Base-by-base conservation (phyloP, 345 rosid genomes). In the Sonneratia caseolaris region DNA sequence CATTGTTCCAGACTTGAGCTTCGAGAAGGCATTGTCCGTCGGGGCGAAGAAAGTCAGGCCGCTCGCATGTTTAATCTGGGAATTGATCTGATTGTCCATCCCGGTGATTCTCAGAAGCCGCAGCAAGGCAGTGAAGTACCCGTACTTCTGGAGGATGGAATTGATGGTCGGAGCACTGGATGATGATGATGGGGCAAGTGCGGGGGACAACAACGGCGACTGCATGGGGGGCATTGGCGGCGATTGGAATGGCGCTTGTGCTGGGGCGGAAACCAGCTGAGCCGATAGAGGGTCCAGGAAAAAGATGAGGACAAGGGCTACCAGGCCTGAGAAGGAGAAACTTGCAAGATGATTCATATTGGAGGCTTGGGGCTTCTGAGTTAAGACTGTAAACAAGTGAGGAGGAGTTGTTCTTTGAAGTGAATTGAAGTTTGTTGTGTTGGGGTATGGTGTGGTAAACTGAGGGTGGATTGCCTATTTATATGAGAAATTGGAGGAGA, bases 141-240 rank as follows among this genome's bases (percentile, higher is more conserved):
- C 86, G 4, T 82, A 86, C n/a, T 86, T 85, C 21, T 86, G 85
- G 18, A 88, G 91, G 84, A 90, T 86, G 51, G 86, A 84, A 57
- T 85, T 81, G 27, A 68, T 13, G 48, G 70, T 42, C 36, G 70
- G 70, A 19, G 55, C 53, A 32, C 38, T 62, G 37, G 37, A 27
- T 3, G 70, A 13, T 68, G 68, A 19, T 15, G 55, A 16, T 3
- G 70, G 70, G 32, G 70, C 32, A 10, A 47, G 1, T 3, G 70
- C 36, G 0, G 70, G 70, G 37, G 70, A 68, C 36, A 42, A 55
- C 16, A 32, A 19, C 21, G 55, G 56, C 5, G 70, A 45, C 43
- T 67, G 51, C 32, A 21, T 24, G 13, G 70, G 49, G 16, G 70
- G 64, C 53, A 42, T 27, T 4, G 53, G 55, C 15, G 55, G 56